Percentiles rank a stretch among this genome's conserved stretches.
phyloP scores from a whole-genome alignment of 139 green algal species.

The Picochlorum sp. region DNA sequence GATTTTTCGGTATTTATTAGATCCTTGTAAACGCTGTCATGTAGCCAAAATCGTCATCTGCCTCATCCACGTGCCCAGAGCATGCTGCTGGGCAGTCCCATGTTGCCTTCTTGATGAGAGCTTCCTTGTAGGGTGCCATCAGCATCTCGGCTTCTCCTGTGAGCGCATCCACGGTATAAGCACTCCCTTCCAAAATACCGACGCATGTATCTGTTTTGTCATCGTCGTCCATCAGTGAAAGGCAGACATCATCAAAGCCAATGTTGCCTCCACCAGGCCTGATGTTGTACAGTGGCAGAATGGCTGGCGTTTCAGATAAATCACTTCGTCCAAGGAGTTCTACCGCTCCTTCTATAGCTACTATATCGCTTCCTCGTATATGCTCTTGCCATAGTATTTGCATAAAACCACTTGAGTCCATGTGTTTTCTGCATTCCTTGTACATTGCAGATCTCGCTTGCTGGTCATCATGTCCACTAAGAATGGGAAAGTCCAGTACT shows the following conservation, averaged over 20 bases:
- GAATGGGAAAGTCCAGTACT: not conserved
- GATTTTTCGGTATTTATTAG: conserved; percentile 27
- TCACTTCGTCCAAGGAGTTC: not conserved
- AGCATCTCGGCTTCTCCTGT: conserved; percentile 19
- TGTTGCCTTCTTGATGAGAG: conserved; percentile 5
- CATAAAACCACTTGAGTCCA: not conserved
- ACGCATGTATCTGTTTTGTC: not conserved
- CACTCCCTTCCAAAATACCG: conserved; percentile 8
- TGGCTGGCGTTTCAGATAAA: not conserved
- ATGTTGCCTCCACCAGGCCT: conserved; percentile 2
- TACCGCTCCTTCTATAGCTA: not conserved
- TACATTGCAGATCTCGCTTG: not conserved
- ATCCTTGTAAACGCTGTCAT: conserved; percentile 6
- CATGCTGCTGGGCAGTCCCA: not conserved
- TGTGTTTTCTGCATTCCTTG: not conserved
- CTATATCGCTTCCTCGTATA: conserved; percentile 2
- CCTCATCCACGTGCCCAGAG: conserved; percentile 10
- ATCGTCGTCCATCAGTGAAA: not conserved
- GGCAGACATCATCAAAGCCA: conserved; percentile 15
- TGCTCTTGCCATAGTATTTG: conserved; percentile 15
- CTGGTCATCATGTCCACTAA: not conserved
- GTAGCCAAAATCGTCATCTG: conserved; percentile 22
- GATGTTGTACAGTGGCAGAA: conserved; percentile 26
- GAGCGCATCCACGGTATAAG: conserved; percentile 2
- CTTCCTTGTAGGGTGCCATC: conserved; percentile 16